Evolutionary conservation across 140 eudicot genomes (phyloP).

Genomic region (Stevia rebaudiana): DNA sequence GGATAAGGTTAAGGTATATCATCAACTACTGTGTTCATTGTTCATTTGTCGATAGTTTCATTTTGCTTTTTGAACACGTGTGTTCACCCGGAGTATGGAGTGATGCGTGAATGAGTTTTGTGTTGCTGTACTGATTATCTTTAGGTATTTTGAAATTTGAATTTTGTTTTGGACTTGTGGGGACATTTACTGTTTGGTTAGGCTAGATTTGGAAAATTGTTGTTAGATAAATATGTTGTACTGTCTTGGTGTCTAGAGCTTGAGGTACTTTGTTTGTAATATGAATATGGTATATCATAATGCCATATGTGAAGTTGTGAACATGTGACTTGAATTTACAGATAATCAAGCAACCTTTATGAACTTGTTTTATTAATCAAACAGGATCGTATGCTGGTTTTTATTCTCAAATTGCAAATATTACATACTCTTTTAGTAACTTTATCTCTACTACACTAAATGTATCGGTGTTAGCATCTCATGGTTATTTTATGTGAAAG

Average conservation of each 20-base stretch:
- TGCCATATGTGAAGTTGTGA: conserved; percentile 9
- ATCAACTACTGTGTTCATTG: neutral
- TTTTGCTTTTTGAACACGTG: neutral
- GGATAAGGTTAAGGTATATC: conserved; percentile 66
- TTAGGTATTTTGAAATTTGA: neutral
- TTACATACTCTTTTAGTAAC: neutral
- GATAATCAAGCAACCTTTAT: neutral
- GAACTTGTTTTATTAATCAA: neutral
- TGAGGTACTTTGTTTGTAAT: neutral
- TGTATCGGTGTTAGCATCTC: neutral
- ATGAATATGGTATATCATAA: neutral
- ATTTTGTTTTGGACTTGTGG: neutral
- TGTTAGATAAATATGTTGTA: neutral
- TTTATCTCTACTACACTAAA: neutral
- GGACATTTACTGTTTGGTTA: too few species aligned
- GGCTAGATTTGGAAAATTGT: conserved; percentile 16
- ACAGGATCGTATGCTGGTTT: neutral
- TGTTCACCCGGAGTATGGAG: conserved; percentile 8
- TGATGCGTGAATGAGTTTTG: conserved; percentile 6
- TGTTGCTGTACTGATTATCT: neutral
- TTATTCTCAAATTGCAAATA: too few species aligned
- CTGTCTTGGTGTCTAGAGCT: conserved; percentile 1
- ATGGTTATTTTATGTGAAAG: neutral
- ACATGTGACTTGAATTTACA: neutral
- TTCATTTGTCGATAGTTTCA: neutral